phyloP scores from a whole-genome alignment of 306 rosid genomes.

The Corylus heterophylla region DNA sequence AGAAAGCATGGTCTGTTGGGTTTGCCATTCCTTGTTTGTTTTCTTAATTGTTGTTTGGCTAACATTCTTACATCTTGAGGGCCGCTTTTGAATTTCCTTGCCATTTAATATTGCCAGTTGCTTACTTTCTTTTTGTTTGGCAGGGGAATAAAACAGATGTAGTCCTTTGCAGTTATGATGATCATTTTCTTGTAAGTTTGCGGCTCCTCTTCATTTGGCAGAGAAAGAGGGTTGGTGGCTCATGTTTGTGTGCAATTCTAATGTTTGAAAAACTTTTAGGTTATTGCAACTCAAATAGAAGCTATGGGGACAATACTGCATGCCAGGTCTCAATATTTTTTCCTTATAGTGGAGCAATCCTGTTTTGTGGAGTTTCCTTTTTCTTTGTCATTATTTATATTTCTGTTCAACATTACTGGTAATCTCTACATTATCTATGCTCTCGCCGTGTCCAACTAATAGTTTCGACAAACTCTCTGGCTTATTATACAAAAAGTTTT shows the following conservation, averaged over 20 bases:
- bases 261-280: slow-evolving; percentile 42
- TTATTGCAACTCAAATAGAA: slow-evolving; percentile 84
- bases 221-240: not conserved
- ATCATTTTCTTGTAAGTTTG: slow-evolving; percentile 73
- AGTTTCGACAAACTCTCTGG: not conserved
- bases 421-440: not conserved
- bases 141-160: slow-evolving; percentile 88
- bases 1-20: not conserved
- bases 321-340: slow-evolving; percentile 56
- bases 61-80: not conserved
- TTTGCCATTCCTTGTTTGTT: not conserved
- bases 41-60: not conserved
- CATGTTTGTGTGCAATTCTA: slow-evolving; percentile 1
- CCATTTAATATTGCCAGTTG: not conserved
- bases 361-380: not conserved
- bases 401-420: not conserved
- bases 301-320: slow-evolving; percentile 85
- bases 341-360: slow-evolving; percentile 4
- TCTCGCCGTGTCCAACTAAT: not conserved
- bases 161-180: slow-evolving; percentile 66
- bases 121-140: slow-evolving; percentile 20
- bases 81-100: not conserved
- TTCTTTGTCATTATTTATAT: not conserved
- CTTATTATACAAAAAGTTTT: not conserved
- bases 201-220: slow-evolving; percentile 3